These are phyloP conservation scores for Geotrichum histeridarum DNA, from an alignment of 1,139 yeast species.

Conservation along the genomic window DNA sequence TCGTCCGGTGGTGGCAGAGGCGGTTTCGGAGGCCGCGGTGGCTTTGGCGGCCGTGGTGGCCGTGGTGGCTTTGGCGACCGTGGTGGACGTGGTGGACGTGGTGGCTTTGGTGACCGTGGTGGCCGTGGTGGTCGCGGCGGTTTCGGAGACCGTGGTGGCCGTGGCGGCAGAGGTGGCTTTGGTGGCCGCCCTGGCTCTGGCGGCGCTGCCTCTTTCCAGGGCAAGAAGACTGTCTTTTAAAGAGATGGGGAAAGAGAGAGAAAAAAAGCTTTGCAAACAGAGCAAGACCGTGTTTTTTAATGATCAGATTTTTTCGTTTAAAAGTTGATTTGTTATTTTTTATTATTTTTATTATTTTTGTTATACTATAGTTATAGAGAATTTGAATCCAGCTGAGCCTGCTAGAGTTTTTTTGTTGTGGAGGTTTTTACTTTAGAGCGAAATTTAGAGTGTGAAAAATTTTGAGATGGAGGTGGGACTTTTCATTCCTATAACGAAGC, in stretches of 20 bases:
- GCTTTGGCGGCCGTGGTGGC: constrained; percentile 37
- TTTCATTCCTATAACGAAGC: background rate
- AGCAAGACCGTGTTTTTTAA: too few relatives aligned
- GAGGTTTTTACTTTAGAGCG: too few relatives aligned
- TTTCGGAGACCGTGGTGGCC: constrained; percentile 46
- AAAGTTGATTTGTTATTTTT: constrained; percentile 2
- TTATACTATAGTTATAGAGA: background rate
- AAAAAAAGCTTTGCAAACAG: too few relatives aligned
- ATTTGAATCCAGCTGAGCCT: background rate
- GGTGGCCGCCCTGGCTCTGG: constrained; percentile 47
- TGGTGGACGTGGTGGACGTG: constrained; percentile 38
- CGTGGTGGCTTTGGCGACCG: constrained; percentile 44
- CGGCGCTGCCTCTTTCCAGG: constrained; percentile 17
- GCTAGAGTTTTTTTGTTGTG: background rate
- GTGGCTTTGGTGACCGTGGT: constrained; percentile 36
- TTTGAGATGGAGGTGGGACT: background rate
- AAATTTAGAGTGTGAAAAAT: too few relatives aligned
- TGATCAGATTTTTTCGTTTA: background rate
- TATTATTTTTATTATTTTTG: constrained; percentile 1
- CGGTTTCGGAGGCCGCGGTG: constrained; percentile 36
- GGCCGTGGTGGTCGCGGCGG: constrained; percentile 35
- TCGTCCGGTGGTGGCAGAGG: constrained; percentile 41
- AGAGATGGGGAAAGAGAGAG: too few relatives aligned
- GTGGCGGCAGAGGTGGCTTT: constrained; percentile 38
- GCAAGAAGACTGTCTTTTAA: constrained; percentile 18